Evolutionary conservation across 108 stramenopile genomes (phyloP), one percentile per base, ranked within the genome.

Genomic region (Ochromonas danica): DNA sequence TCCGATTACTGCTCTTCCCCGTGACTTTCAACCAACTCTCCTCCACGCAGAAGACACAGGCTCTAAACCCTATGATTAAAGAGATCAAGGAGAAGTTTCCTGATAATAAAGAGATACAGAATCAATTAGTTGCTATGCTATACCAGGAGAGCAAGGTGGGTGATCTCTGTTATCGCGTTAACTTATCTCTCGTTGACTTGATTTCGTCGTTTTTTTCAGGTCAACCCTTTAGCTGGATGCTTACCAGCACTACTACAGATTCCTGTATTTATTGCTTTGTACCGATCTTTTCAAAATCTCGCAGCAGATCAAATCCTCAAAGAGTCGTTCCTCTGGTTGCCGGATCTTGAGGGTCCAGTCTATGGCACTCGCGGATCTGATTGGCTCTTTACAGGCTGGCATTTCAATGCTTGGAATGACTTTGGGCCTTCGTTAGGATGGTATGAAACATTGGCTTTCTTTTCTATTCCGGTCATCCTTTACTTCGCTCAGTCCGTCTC

Each of bases 251-350:
- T 97, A 40, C 88, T 92, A 17, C 96, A 97, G 83, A 95, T 97
- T 81, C 97, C 97, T 6, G 84, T 97, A 72, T 97, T 97, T 79
- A 95, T 97, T 85, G 95, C 94, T 38, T 87, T 97, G 31, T 97
- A 97, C 88, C 87, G 97, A 79, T 89, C 95, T n/a, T 87, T 98
- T 51, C 75, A 93, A 65, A 92, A 90, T 62, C 80, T 98, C 51
- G 93, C 95, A 38, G 90, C 92, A 81, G 90, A 92, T 1, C 91
- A 96, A 81, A 83, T 78, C 71, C 84, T 98, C 43, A 91, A 93
- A 67, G 95, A 98, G 83, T 88, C 95, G 2, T 98, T 98, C 85
- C 83, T 96, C 45, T 98, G 91, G 89, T 80, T 98, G 51, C 95
- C 97, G 63, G 95, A 90, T 78, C 89, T 98, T 43, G 93, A 96